These are phyloP conservation scores for Ustilago crameri DNA, from an alignment of 1,284 basidiomycete species.

Conservation along the genomic window DNA sequence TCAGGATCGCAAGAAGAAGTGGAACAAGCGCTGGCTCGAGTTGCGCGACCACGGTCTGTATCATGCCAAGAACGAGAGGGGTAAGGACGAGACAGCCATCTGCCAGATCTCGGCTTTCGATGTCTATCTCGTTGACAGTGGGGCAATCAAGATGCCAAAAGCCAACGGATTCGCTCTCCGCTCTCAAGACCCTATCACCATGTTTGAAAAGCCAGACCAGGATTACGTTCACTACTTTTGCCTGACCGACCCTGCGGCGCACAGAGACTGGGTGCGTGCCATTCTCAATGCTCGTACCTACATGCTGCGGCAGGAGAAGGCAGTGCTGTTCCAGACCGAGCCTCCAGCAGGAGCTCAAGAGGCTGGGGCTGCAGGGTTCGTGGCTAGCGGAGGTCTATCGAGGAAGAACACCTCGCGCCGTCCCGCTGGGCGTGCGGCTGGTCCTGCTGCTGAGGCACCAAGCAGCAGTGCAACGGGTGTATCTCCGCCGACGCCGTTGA, in stretches of 20 bases:
- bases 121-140: constrained; percentile 59
- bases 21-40: constrained; percentile 66
- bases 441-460: constrained; percentile 3
- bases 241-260: constrained; percentile 60
- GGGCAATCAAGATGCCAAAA: constrained; percentile 57
- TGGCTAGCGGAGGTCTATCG: constrained; percentile 30
- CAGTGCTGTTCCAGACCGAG: constrained; percentile 55
- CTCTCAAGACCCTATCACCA: constrained; percentile 52
- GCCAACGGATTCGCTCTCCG: constrained; percentile 62
- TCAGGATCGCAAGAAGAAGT: constrained; percentile 60
- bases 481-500: constrained; percentile 40
- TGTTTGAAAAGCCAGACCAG: constrained; percentile 61
- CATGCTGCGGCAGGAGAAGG: constrained; percentile 62
- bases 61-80: constrained; percentile 65
- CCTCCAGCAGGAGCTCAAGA: constrained; percentile 16
- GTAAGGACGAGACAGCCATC: constrained; percentile 60
- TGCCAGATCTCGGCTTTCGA: constrained; percentile 63
- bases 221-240: constrained; percentile 63
- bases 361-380: not conserved
- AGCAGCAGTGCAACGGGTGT: constrained; percentile 7
- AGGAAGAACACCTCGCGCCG: constrained; percentile 36
- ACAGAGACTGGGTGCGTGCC: constrained; percentile 64
- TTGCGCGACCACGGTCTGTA: constrained; percentile 64
- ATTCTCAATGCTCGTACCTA: constrained; percentile 64
- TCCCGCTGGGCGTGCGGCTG: constrained; percentile 21